Base-by-base conservation (phyloP, 1,284 basidiomycete species). In the Porodaedalea pini region DNA sequence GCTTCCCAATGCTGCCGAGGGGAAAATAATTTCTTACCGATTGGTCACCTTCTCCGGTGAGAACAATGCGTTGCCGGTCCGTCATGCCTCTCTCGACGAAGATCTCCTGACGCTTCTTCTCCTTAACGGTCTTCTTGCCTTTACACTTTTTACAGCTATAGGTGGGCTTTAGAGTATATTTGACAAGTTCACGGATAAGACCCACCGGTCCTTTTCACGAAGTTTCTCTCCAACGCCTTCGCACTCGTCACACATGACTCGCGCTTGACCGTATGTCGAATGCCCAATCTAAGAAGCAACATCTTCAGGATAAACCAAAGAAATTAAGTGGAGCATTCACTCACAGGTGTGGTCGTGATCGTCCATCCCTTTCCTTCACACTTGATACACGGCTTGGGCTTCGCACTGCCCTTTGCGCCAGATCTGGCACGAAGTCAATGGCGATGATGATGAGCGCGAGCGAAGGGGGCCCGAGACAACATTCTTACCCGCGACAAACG, bases 121-220 rank as follows among this genome's bases (percentile, higher is more conserved):
- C 92, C 65, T 88, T 88, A 44, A 89, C 80, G 0, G 86, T 90
- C 70, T 88, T 90, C 55, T 82, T 80, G 7, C 95, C 95, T 68
- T 96, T 95, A 73, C 95, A 99, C 69, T 92, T 95, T 73, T 94
- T 98, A 77, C 95, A 98, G 62, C 92, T 94, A 65, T 23, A 51
- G 44, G 40, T 2, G 32, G 15, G 37, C 58, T 5, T 45, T 23
- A 40, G 21, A 29, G 10, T 29, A 51, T 15, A 19, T 40, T 25
- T 41, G 19, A 34, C 7, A 11, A 57, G 39, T 17, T 8, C 6
- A 27, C 7, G 21, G 3, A 40, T 15, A 51, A 19, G 10, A 51
- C 68, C 54, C 64, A 92, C 88, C 86, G 78, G 64, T 98, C 95
- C 69, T 96, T 96, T 64, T 96, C 94, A 56, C 88, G 83, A 39